Evolutionary conservation across 2,329 filamentous ascomycete genomes (phyloP), one percentile per base, ranked within the genome.

Genomic region (Fusarium sacchari): DNA sequence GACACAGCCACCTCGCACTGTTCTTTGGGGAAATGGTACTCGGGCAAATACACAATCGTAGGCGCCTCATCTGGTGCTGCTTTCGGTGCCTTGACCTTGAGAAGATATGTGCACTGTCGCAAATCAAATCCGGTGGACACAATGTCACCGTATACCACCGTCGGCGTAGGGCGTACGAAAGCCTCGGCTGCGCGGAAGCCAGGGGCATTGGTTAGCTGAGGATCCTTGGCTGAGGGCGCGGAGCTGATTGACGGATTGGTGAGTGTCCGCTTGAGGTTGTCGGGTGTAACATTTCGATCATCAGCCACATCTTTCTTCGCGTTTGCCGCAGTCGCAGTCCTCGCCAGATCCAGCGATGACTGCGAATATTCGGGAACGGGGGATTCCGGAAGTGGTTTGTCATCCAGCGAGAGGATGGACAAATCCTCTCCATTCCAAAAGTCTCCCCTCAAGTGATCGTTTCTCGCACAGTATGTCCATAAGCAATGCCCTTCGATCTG

Each of bases 341-440:
- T 81, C 18, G 76, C 61, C 20, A 81, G 67, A 53, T 78, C 89
- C 8, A 86, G 80, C 1, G 86, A 85, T 3, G 89, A 88, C 52
- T 82, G 85, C 59, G 83, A 79, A 8, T 78, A 83, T 66, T 79
- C 85, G 2, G 87, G 88, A 7, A 89, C 69, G 11, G 87, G 80
- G 6, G 88, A 89, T 43, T 86, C 79, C 5, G 88, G 87, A 43
- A 92, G 80, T 22, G 86, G 83, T 61, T 90, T 91, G 81, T 99
- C 97, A 79, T 99, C 95, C 10, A 90, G 77, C 0, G 94, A 98
- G 80, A 91, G 93, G 61, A 99, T 96, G 10, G 95, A 98, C 39
- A 99, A 84, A 80, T 99, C 96, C 82, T 99, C 96, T 52, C 96
- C 96, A 76, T 99, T 99, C 96, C 96, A 99, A 74, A 94, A 91